Evolutionary conservation across 1,284 basidiomycete genomes (phyloP), one percentile per base, ranked within the genome.

Genomic region (Ustilago tritici): DNA sequence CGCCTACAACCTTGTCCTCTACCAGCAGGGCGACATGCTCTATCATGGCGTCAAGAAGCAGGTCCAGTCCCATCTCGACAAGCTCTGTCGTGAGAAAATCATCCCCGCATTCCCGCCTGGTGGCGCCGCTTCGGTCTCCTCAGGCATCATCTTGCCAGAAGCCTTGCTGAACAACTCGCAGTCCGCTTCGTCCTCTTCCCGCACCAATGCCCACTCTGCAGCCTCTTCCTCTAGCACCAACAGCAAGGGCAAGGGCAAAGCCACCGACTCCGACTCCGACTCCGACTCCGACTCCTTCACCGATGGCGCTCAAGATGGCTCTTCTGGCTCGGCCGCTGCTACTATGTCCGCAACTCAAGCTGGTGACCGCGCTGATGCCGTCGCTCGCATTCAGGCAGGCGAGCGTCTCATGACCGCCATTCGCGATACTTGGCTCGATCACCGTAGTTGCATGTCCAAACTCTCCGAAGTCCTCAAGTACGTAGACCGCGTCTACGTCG

Each of bases 391-490:
- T 52, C 84, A 88, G 79, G 93, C 95, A 83, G 92, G 92, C 1
- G 95, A 98, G 84, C 88, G 91, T 54, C 89, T 98, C 68, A 88
- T 98, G 82, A 95, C 93, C 84, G 92, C 93, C 14, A 82, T 98
- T 70, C 91, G 91, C 82, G 90, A 90, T 53, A 92, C 96, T 2
- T 99, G 97, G 96, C 93, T 96, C 70, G 95, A 98, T 85, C 96
- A 99, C 87, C 92, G 90, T 7, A 91, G 92, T 14, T 95, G 92
- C 86, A 94, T 98, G 93, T 89, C 90, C 50, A 95, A 95, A 85
- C 87, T 99, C 66, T 91, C 92, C 43, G 95, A 95, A 84, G 91
- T 99, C 40, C 89, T 99, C 78, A 94, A 93, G 84, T 99, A 99
- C 86, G 96, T 99, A 93, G 84, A 85, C 46, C 82, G 83, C 35